These are phyloP conservation scores for Podila horticola DNA, from an alignment of 192 early-diverging fungal genomes.

Conservation along the genomic window DNA sequence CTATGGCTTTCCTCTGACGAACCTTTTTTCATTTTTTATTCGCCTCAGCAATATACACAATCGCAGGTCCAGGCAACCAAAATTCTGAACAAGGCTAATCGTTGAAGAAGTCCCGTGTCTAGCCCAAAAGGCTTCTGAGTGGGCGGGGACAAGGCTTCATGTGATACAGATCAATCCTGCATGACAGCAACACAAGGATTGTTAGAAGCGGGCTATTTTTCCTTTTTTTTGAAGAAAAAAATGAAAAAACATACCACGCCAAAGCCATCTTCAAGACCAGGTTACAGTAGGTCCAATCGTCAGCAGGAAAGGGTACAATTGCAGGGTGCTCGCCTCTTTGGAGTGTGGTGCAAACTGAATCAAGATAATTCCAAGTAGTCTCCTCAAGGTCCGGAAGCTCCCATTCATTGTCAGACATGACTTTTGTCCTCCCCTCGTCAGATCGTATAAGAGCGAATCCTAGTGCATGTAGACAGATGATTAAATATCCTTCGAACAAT, in stretches of 20 bases:
- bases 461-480: slow-evolving; percentile 1
- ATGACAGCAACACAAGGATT: slow-evolving; percentile 9
- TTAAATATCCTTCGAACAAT: background rate
- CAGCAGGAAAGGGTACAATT: slow-evolving; percentile 7
- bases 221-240: slow-evolving; percentile 3
- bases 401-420: background rate
- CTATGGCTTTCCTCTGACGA: no score
- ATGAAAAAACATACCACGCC: slow-evolving; percentile 16
- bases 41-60: no score
- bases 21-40: no score
- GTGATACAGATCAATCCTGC: slow-evolving; percentile 16
- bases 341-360: background rate
- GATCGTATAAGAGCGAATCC: slow-evolving; percentile 20
- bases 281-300: slow-evolving; percentile 7
- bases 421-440: slow-evolving; percentile 9
- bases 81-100: no score
- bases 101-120: no score
- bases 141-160: slow-evolving; percentile 14
- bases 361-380: slow-evolving; percentile 10
- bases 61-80: no score
- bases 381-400: slow-evolving; percentile 11
- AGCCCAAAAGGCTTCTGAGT: slow-evolving; percentile 16
- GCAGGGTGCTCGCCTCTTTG: slow-evolving; percentile 7
- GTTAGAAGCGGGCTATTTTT: slow-evolving; percentile 12
- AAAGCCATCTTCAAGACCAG: slow-evolving; percentile 7